These are phyloP conservation scores for Miamiensis avidus DNA, from an alignment of 169 alveolate genomes.

Conservation along the genomic window DNA sequence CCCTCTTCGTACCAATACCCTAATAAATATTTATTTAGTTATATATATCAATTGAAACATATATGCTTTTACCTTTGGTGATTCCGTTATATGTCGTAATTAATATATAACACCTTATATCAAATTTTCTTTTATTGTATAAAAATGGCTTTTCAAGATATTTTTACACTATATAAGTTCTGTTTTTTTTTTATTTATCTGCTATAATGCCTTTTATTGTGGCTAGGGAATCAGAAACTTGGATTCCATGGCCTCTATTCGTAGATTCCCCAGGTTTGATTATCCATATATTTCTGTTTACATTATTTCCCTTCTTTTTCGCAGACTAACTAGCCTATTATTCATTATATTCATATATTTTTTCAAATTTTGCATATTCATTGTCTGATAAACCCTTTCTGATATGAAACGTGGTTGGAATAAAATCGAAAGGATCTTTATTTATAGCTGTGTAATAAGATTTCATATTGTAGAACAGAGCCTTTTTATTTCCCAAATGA, in stretches of 20 bases:
- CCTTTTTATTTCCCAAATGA: conserved; percentile 60
- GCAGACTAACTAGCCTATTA: conserved; percentile 6
- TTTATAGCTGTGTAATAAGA: conserved; percentile 53
- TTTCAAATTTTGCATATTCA: conserved; percentile 41
- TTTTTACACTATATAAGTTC: conserved; percentile 71
- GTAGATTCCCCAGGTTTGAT: conserved; percentile 82
- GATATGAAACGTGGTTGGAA: conserved; percentile 75
- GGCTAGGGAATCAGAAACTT: conserved; percentile 50
- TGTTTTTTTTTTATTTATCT: conserved; percentile 48
- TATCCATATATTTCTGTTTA: conserved; percentile 60
- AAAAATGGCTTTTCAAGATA: conserved; percentile 84
- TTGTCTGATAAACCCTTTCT: conserved; percentile 52
- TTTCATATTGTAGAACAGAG: conserved; percentile 63
- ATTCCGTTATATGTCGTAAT: conserved; percentile 54
- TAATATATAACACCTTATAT: conserved; percentile 72
- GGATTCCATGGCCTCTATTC: conserved; percentile 78
- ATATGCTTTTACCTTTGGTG: conserved; percentile 25
- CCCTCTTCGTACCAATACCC: conserved; percentile 75
- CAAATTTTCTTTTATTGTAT: conserved; percentile 82
- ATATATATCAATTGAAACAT: conserved; percentile 28
- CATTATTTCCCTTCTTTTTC: background rate
- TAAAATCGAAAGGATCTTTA: conserved; percentile 44
- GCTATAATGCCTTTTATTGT: conserved; percentile 39
- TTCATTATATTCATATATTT: conserved; percentile 39
- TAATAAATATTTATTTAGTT: conserved; percentile 35